Base-by-base conservation (phyloP, 495 filamentous ascomycete species). In the Trichoderma gamsii region DNA sequence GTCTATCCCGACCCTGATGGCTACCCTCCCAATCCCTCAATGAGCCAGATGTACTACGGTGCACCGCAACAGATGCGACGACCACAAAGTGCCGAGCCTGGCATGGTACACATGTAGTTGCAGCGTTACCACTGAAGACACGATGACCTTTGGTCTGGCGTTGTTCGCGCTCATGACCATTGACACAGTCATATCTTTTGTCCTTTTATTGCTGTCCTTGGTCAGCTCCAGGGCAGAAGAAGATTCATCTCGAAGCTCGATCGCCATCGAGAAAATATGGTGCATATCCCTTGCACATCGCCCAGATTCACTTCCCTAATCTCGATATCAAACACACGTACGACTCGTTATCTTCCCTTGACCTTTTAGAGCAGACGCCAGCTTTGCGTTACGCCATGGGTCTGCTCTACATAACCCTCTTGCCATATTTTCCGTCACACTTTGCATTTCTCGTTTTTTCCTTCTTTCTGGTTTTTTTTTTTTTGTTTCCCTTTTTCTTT, bases 11-110 rank as follows among this genome's bases (percentile, higher is more conserved):
- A 93, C 65, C 88, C 88, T 6, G 83, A 85, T 23, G 81, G 75
- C 29, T 87, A 84, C 64, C 84, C 84, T 6, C 73, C 79, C n/a
- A 78, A 80, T 5, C 82, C 79, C n/a, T 79, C 79, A 6, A 83
- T 89, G 77, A 81, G 84, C 29, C 86, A 80, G 69, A 73, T 86
- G 71, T 88, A 89, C 70, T 88, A 91, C 76, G 86, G 85, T 70
- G 86, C 85, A 78, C 38, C 83, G 68, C 82, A 85, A 41, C 84
- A 87, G 67, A 85, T 90, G 70, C 84, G 89, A 66, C 84, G 89
- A 64, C 86, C 86, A 1, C 86, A 85, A 18, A 92, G 89, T 79
- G 85, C 88, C 3, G 89, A 92, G 69, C 89, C 90, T 2, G 85
- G 41, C 16, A n/a, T 66, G 65, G 65, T 66, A 18, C 65, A 44